Evolutionary conservation across 805 yeast genomes (phyloP), one percentile per base, ranked within the genome.

Genomic region (Starmerella kuoi): DNA sequence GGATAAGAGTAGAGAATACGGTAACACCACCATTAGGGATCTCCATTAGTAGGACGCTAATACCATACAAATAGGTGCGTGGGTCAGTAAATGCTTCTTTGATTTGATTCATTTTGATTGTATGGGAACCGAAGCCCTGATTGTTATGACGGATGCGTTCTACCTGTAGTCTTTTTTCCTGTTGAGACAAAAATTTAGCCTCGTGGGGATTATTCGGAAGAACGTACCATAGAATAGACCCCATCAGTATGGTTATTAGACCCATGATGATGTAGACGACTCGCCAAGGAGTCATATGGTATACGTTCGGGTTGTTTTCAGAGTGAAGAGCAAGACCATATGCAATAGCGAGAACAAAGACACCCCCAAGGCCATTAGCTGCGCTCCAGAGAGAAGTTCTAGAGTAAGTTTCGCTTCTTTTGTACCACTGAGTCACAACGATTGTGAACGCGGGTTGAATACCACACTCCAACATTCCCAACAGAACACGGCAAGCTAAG

Each of bases 211-310:
- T 57, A 49, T 74, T 76, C 14, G 83, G 82, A 37, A 79, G 54
- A 56, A 72, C 73, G 41, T 72, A 48, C 34, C 58, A 57, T 45
- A 74, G 63, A 9, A 67, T 40, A 9, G 69, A 40, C 5, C 80
- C 81, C 14, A 73, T 52, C 11, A 69, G 53, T 5, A 76, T 57
- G 2, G 84, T 77, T 42, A 74, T 65, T 5, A 66, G 55, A 14
- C 91, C 93, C 33, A 73, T 68, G 25, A 77, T 64, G 37, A 80
- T 60, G 55, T 70, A 80, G 3, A 77, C 56, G 12, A 73, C 55
- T 53, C 72, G 74, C 87, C 87, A 81, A 11, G 37, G 37, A 8
- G 11, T 9, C 26, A 33, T 33, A 5, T 6, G 5, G 37, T 33
- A 33, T 18, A 9, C 24, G 17, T 33, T 20, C 26, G 37, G 26